Evolutionary conservation across 208 protist species (phyloP), one percentile per base, ranked within the genome.

Genomic region (Trypanosoma grayi): DNA sequence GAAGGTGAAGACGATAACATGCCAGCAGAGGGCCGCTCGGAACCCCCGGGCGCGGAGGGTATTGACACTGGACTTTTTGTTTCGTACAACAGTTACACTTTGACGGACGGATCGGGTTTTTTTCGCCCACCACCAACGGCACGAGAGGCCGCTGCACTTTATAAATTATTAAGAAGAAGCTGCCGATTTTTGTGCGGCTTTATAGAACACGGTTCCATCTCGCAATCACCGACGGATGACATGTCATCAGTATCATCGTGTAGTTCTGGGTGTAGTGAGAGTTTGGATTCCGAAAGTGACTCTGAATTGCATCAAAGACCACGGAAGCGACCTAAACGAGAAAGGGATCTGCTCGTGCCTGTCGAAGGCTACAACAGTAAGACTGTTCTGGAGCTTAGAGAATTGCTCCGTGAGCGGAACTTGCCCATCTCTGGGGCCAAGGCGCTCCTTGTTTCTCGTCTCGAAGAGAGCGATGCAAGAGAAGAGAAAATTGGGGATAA

Each of bases 21-120:
- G 7, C 16, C 14, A 2, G 43, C 34, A 4, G 31, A 33, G 1
- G 27, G 53, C 13, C 14, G 37, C 39, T 11, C 40, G 14, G 39
- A 33, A 33, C 54, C 30, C 34, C 16, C 50, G 11, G 27, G 16
- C 20, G 11, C n/a, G 10, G 44, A 36, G 7, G 51, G 13, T 4
- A 60, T 70, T 4, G 80, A 85, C 43, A 44, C 9, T 24, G 54
- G 60, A 6, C 57, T 93, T 45, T 56, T 93, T 13, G 74, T 93
- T 31, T 90, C 83, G 6, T 90, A 88, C 67, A 70, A 85, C 50
- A 73, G 81, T 2, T 82, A 81, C 56, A 54, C 85, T 8, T 30
- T 93, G 18, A 74, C 75, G 0, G 83, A 90, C 53, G 83, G 83
- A 7, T 81, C 57, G 31, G 86, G 86, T 5, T 46, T 4, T 27